Evolutionary conservation across 208 protist genomes (phyloP), one percentile per base, ranked within the genome.

Genomic region (Trypanosoma lewisi): DNA sequence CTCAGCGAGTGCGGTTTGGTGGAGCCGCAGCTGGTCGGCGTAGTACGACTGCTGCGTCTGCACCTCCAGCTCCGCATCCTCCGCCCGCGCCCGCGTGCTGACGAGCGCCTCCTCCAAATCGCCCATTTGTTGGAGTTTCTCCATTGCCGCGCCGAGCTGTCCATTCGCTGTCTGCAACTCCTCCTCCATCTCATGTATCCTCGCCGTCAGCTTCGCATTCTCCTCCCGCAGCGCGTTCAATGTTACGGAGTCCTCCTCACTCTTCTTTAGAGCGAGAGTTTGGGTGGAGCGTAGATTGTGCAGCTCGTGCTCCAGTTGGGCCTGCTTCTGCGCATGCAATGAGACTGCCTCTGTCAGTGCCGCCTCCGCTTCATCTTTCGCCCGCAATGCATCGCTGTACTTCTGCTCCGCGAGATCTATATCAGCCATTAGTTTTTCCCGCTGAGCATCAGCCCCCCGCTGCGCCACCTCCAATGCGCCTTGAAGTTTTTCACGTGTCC

Each of bases 21-120:
- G 77, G 11, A 85, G 39, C 16, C 54, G 60, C 9, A 82, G 52
- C 66, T 83, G 70, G n/a, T 63, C 48, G 33, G 74, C 71, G 54
- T 78, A 82, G 58, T 75, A 75, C 11, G 36, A 27, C 16, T 73
- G 69, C 54, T 83, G 75, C 11, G 72, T 67, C 16, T 83, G 73
- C 6, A 55, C 63, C 19, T 41, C 68, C 11, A 68, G 63, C 11
- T 83, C 81, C 6, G 55, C 58, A n/a, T 41, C 68, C 37, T 68
- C 67, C 0, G 62, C 69, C 19, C 33, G 48, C 17, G 51, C 2
- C 19, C 50, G 54, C 23, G 66, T 57, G 36, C 41, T 23, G 4
- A 36, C 67, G 9, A 85, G 33, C 36, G 53, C 74, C 57, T 67
- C 63, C 37, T 47, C 51, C 34, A 63, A n/a, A 21, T 58, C 60